Evolutionary conservation across 2,329 filamentous ascomycete species (phyloP), one percentile per base, ranked within the genome.

Genomic region (Rhynchosporium agropyri): DNA sequence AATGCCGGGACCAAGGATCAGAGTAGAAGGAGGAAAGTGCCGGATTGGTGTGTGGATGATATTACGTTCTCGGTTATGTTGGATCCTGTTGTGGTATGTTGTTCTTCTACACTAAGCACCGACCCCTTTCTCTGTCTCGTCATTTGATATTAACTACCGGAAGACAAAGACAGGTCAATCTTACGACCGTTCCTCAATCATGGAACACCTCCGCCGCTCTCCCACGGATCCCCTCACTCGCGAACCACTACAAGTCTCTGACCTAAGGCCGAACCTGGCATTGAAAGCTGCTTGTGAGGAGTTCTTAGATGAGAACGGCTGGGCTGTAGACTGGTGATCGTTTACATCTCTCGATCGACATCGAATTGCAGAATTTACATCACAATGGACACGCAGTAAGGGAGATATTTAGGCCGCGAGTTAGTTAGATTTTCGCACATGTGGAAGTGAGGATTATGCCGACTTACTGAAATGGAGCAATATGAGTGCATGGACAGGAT

Each of bases 121-220:
- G 54, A 48, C 38, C 55, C 29, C 10, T 45, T 45, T 46, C 45
- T 15, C 43, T 51, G 31, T 56, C 36, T 29, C 28, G 6, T 46
- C 31, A 33, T 43, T 10, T n/a, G 20, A 43, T 43, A 28, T 62
- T 67, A 50, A 68, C 26, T n/a, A 43, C 15, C 7, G 9, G 69
- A 76, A 80, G 88, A 94, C 91, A 0, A 92, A 90, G 72, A 93
- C 89, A 1, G 95, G 95, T 12, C 90, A 93, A 67, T 95, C 90
- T 1, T 99, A 97, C 74, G 95, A 98, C 75, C 85, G 94, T 48
- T 83, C 90, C 0, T 90, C 90, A 15, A 89, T 99, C 65, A 81
- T 92, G 72, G 92, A 96, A 76, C 92, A 97, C 74, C 81, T 99
- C 31, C 89, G 89, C 71, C 82, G 89, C 28, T 85, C 85, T 40